phyloP scores from a whole-genome alignment of 1,139 yeast genomes.

The Sporopachydermia cereana region DNA sequence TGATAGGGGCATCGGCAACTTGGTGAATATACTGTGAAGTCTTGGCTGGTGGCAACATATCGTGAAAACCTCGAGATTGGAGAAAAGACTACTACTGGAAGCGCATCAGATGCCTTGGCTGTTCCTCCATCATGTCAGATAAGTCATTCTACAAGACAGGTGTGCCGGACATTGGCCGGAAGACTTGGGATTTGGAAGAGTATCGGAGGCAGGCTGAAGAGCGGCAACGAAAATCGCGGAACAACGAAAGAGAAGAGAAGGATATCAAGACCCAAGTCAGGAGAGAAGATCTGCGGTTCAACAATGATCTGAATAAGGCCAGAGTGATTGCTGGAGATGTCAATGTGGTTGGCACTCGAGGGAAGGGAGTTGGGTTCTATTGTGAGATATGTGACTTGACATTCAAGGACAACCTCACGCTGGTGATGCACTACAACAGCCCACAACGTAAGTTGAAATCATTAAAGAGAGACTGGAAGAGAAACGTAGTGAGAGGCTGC shows the following conservation, averaged over 20 bases:
- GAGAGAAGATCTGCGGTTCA: constrained; percentile 25
- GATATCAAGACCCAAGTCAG: constrained; percentile 15
- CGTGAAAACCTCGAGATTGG: too few species aligned
- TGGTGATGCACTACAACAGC: constrained; percentile 74
- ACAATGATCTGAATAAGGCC: constrained; percentile 33
- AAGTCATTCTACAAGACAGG: not conserved
- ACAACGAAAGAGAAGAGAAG: constrained; percentile 15
- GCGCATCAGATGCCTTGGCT: too few species aligned
- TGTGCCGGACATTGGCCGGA: constrained; percentile 36
- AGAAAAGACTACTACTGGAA: too few species aligned
- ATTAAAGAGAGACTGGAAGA: constrained; percentile 23
- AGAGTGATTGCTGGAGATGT: constrained; percentile 34
- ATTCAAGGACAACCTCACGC: constrained; percentile 69
- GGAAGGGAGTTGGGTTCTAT: constrained; percentile 67
- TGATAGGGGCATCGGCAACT: too few species aligned
- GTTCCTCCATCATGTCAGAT: not conserved
- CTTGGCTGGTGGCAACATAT: too few species aligned
- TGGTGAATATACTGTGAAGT: too few species aligned
- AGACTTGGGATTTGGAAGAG: constrained; percentile 60
- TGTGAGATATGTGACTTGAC: constrained; percentile 75
- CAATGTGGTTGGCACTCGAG: constrained; percentile 33
- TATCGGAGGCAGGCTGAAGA: constrained; percentile 39
- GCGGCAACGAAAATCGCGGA: constrained; percentile 15
- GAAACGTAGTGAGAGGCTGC: constrained; percentile 24
- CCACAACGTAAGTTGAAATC: constrained; percentile 42